Evolutionary conservation across 1,284 basidiomycete species (phyloP).

Genomic region (Lentinus polychrous): DNA sequence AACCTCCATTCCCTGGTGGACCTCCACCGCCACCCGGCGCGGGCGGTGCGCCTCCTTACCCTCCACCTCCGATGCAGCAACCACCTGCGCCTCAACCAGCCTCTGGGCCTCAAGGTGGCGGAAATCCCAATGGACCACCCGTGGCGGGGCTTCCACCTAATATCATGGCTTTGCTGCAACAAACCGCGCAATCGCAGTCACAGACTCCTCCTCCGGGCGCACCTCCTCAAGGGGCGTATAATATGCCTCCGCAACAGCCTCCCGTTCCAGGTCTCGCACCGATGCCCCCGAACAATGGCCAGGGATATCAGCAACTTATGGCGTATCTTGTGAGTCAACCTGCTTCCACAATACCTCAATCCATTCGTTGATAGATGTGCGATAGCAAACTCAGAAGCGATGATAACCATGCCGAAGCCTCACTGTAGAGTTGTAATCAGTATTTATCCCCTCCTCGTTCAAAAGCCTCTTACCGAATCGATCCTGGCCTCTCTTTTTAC

Average conservation of each 20-base stretch:
- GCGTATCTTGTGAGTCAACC: slow-evolving; percentile 23
- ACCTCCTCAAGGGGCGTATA: slow-evolving; percentile 15
- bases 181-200: slow-evolving; percentile 13
- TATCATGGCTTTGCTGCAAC: slow-evolving; percentile 24
- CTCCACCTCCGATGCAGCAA: background rate
- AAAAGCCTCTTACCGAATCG: background rate
- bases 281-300: slow-evolving; percentile 15
- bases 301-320: slow-evolving; percentile 24
- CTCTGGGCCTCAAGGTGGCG: background rate
- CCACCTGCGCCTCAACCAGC: background rate
- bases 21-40: background rate
- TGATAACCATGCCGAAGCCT: slow-evolving; percentile 5
- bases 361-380: too few species aligned
- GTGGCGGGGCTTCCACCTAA: slow-evolving; percentile 20
- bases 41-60: slow-evolving; percentile 1
- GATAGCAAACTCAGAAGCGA: slow-evolving; percentile 21
- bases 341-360: too few species aligned
- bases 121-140: slow-evolving; percentile 8
- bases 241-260: slow-evolving; percentile 16
- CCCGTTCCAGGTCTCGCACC: slow-evolving; percentile 18
- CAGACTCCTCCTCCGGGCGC: slow-evolving; percentile 5
- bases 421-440: background rate
- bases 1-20: slow-evolving; percentile 1
- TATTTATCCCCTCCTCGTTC: background rate
- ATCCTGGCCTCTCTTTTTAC: too few species aligned